Percentiles rank a stretch among this genome's conserved stretches.
Conservation (phyloP, 208 protist genomes). For the Wallacemonas sp. region DNA sequence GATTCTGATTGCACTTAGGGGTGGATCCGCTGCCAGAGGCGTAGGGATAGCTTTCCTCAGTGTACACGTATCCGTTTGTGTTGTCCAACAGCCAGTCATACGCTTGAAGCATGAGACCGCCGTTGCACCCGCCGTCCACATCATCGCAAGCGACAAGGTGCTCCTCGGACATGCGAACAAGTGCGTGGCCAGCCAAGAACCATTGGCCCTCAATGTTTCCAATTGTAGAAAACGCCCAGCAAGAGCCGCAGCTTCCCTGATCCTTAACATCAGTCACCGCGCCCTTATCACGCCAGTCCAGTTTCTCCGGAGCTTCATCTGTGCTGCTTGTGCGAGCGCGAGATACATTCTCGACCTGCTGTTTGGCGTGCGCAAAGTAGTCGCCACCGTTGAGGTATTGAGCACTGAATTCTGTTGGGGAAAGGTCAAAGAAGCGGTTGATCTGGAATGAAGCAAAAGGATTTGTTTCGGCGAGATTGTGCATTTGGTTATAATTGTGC, state of each 20-base stretch:
- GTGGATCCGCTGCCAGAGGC: constrained; percentile 35
- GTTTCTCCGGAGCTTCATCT: neutral
- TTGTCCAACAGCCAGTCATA: constrained; percentile 72
- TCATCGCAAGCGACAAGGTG: constrained; percentile 93
- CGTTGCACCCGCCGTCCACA: constrained; percentile 80
- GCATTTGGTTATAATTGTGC: constrained; percentile 37
- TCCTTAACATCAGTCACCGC: constrained; percentile 93
- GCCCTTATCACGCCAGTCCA: constrained; percentile 86
- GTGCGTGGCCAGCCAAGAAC: constrained; percentile 46
- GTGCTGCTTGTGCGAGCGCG: neutral
- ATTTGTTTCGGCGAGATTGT: constrained; percentile 37
- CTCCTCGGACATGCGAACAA: constrained; percentile 90
- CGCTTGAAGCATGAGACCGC: constrained; percentile 86
- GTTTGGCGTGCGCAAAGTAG: constrained; percentile 29
- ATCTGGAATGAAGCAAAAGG: constrained; percentile 55
- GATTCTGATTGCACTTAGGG: constrained; percentile 37
- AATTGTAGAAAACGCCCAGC: constrained; percentile 94
- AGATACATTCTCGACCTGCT: constrained; percentile 11
- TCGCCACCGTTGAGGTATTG: constrained; percentile 39
- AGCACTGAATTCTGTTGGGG: constrained; percentile 43
- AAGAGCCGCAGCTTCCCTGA: constrained; percentile 94
- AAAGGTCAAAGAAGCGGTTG: constrained; percentile 66
- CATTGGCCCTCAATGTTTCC: constrained; percentile 75
- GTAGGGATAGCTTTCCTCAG: constrained; percentile 85
- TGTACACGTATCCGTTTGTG: constrained; percentile 61